phyloP scores from a whole-genome alignment of 208 protist species.

The Vickermania spadyakhi region DNA sequence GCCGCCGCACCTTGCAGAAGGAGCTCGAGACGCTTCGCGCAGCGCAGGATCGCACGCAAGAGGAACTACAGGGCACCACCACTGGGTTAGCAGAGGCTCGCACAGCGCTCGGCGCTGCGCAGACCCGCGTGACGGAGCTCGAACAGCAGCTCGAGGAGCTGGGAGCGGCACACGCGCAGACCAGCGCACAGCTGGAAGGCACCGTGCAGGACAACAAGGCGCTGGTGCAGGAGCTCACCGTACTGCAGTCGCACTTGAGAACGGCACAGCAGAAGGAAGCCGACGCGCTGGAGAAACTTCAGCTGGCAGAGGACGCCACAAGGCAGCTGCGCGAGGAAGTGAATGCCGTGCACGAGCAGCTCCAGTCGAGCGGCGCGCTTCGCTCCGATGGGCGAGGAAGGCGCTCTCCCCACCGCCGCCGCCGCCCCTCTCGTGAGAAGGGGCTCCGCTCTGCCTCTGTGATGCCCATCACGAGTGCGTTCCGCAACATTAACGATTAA shows the following conservation, averaged over 20 bases:
- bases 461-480: no score
- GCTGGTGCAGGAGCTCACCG: conserved; percentile 11
- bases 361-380: no score
- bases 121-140: neutral
- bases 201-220: conserved; percentile 5
- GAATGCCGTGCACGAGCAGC: no score
- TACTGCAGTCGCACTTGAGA: conserved; percentile 7
- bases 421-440: no score
- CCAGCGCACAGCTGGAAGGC: conserved; percentile 10
- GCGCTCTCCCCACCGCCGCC: no score
- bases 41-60: neutral
- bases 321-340: no score
- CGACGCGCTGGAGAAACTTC: neutral
- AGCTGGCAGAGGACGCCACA: no score
- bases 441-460: no score
- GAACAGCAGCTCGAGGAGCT: conserved; percentile 14
- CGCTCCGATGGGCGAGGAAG: no score
- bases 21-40: conserved; percentile 1
- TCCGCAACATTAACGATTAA: no score
- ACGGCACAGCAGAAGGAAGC: conserved; percentile 11
- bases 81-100: neutral
- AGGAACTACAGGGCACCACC: neutral
- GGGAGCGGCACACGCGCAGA: conserved; percentile 5
- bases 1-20: no score
- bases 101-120: conserved; percentile 1